Base-by-base conservation (phyloP, 345 rosid species). In the Microthlaspi erraticum region DNA sequence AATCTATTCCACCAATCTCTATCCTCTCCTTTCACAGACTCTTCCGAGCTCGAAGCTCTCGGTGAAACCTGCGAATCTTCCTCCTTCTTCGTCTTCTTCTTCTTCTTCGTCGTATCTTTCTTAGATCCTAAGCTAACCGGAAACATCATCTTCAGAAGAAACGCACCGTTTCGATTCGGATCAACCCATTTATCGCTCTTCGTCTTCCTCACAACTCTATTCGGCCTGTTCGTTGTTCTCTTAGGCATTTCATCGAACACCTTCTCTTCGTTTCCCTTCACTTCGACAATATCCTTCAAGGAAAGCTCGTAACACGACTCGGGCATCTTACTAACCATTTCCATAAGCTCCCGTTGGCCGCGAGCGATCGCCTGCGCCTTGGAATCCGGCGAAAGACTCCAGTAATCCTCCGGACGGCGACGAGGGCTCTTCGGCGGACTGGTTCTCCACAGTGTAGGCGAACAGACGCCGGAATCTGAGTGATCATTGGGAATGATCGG, bases 271-370 rank as follows among this genome's bases (percentile, higher is more conserved):
- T 74, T 78, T 0, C 52, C 63, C 13, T 53, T 81, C 1, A 58
- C 54, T 60, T 93, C 96, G 9, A 93, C 96, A 17, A 93, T 78
- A 84, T 90, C 98, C 61, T 64, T 93, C 74, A 90, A 73, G 10
- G 98, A 80, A 41, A 93, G 86, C 79, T 93, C 98, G 74, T 90
- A 90, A 70, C 88, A 88, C 11, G 96, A 83, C 77, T 93, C 98
- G 0, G 96, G 92, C 97, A 93, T 93, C 61, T 64, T 79, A 68
- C 85, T 87, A 8, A 90, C 95, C 96, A 93, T 87, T 13, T 90
- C 97, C 98, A 90, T 88, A 33, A 93, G 91, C 88, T 93, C 98
- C 64, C 71, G 81, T 14, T 90, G 97, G 1, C 98, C 98, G 71
- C 87, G 85, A 13, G 87, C 92, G 11, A 93, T 86, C 1, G 96